phyloP scores from a whole-genome alignment of 495 filamentous ascomycete species.

The Xanthoparmelia taractica region DNA sequence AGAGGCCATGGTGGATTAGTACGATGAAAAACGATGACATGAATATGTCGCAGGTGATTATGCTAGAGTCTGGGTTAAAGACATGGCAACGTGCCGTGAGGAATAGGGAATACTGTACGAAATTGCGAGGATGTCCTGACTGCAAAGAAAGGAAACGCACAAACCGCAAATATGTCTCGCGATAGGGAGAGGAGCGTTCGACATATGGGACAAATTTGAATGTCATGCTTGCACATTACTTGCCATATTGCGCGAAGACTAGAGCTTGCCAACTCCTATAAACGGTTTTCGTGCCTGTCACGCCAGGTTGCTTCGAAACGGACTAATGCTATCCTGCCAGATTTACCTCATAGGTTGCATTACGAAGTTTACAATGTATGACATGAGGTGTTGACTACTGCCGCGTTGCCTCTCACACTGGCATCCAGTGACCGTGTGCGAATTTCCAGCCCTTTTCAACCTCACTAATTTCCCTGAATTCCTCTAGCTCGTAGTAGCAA shows the following conservation, averaged over 20 bases:
- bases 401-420: not conserved
- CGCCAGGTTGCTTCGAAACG: not conserved
- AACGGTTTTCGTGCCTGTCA: not conserved
- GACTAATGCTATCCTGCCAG: not conserved
- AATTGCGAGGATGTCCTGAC: not conserved
- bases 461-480: not conserved
- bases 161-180: slow-evolving; percentile 1
- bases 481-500: not conserved
- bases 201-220: not conserved
- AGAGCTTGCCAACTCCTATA: not conserved
- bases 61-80: not conserved
- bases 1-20: not conserved
- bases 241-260: not conserved
- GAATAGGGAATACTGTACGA: slow-evolving; percentile 1
- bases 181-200: not conserved
- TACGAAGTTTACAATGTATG: not conserved
- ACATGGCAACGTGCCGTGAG: not conserved
- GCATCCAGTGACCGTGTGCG: not conserved
- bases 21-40: not conserved
- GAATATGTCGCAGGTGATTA: not conserved
- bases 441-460: not conserved
- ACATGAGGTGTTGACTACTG: not conserved
- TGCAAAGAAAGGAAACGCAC: not conserved
- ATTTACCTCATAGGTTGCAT: too few species aligned
- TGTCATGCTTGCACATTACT: not conserved